Evolutionary conservation across 768 basidiomycete genomes (phyloP).

Genomic region (Auricularia sp.): DNA sequence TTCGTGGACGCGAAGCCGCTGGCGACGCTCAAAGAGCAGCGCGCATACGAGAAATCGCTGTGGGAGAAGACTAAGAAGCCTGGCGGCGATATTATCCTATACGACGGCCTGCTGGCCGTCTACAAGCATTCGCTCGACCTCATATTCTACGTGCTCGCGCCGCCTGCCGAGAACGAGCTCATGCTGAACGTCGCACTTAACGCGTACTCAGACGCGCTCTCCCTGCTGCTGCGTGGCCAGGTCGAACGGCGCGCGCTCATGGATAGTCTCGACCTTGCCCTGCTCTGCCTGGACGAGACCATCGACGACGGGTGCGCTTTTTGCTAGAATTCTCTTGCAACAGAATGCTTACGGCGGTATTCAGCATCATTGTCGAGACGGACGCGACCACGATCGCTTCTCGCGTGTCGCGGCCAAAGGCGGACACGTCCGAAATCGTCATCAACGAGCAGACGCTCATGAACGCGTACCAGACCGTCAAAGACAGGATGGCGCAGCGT

Average conservation of each 20-base stretch:
- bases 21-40: slow-evolving; percentile 78
- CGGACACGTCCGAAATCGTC: slow-evolving; percentile 91
- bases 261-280: slow-evolving; percentile 87
- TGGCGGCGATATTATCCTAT: slow-evolving; percentile 89
- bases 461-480: slow-evolving; percentile 85
- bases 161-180: slow-evolving; percentile 81
- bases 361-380: slow-evolving; percentile 91
- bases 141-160: slow-evolving; percentile 84
- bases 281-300: slow-evolving; percentile 91
- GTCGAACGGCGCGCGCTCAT: slow-evolving; percentile 91
- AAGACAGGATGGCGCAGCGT: slow-evolving; percentile 73
- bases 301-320: slow-evolving; percentile 87
- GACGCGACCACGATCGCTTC: slow-evolving; percentile 94
- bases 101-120: slow-evolving; percentile 80
- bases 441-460: slow-evolving; percentile 97
- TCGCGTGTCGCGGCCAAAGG: slow-evolving; percentile 81
- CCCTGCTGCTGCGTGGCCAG: slow-evolving; percentile 78
- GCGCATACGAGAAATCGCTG: slow-evolving; percentile 88
- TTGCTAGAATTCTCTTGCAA: background rate
- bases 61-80: slow-evolving; percentile 94
- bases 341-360: background rate
- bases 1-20: slow-evolving; percentile 50
- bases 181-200: slow-evolving; percentile 83
- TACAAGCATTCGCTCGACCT: slow-evolving; percentile 94
- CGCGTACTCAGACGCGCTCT: slow-evolving; percentile 78